Conservation (phyloP, 257 asterid species). For the Nicotiana benthamiana region DNA sequence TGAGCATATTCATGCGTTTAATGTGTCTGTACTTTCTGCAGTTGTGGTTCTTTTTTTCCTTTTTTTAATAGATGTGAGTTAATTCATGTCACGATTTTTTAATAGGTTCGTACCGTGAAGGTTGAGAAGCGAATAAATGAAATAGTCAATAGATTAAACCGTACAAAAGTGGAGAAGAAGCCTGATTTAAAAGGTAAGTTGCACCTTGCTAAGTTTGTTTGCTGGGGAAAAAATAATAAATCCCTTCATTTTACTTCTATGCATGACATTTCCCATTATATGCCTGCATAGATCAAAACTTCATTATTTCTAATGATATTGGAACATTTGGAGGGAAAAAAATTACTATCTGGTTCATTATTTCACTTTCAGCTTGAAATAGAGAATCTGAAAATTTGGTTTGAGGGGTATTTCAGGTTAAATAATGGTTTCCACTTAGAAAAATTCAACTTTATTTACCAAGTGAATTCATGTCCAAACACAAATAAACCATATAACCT, state of each 20-base stretch:
- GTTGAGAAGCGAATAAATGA: conserved; percentile 96
- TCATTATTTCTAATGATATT: no score
- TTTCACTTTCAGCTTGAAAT: no score
- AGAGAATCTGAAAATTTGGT: no score
- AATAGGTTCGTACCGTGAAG: conserved; percentile 73
- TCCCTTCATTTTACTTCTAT: neutral
- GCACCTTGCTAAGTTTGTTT: neutral
- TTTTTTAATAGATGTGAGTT: conserved; percentile 13
- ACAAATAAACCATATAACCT: no score
- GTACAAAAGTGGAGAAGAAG: conserved; percentile 87
- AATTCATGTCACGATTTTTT: conserved; percentile 6
- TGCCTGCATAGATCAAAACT: neutral
- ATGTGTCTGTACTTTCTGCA: neutral
- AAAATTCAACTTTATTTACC: no score
- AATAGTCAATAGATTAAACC: conserved; percentile 80
- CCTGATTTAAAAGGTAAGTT: conserved; percentile 84
- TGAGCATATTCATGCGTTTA: conserved; percentile 24
- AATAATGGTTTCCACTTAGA: no score
- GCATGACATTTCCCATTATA: neutral
- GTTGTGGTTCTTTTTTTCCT: neutral
- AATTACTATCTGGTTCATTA: no score
- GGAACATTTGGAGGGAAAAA: no score
- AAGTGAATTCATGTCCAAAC: no score
- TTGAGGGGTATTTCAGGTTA: no score
- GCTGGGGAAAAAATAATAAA: neutral